These are phyloP conservation scores for Wilhelminamyces savonicus DNA, from an alignment of 805 yeast genomes.

Conservation along the genomic window DNA sequence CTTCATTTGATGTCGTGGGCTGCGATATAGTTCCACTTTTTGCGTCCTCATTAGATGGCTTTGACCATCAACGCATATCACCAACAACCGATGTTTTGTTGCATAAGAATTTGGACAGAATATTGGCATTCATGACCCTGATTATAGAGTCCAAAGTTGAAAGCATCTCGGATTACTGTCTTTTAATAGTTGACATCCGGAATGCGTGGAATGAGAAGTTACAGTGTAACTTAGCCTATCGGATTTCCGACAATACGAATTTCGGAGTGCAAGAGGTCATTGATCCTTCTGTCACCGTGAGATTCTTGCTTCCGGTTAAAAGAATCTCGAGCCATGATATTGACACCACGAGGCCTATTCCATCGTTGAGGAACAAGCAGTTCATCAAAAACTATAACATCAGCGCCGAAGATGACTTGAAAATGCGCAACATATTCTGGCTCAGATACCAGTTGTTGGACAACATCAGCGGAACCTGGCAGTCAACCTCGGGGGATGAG, in stretches of 20 bases:
- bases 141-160: constrained; percentile 13
- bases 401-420: constrained; percentile 49
- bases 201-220: constrained; percentile 70
- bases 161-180: constrained; percentile 47
- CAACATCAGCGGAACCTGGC: constrained; percentile 64
- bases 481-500: constrained; percentile 11
- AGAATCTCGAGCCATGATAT: constrained; percentile 41
- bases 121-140: constrained; percentile 20
- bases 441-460: constrained; percentile 59
- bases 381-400: constrained; percentile 53
- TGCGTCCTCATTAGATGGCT: constrained; percentile 18
- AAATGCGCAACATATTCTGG: constrained; percentile 73
- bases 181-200: constrained; percentile 67
- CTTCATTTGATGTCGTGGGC: constrained; percentile 68
- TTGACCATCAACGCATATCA: no score
- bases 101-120: constrained; percentile 16
- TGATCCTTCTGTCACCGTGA: constrained; percentile 24
- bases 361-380: constrained; percentile 66
- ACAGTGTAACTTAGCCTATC: constrained; percentile 17
- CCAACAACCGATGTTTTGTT: no score
- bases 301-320: constrained; percentile 68
- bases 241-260: constrained; percentile 14
- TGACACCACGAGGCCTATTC: constrained; percentile 49
- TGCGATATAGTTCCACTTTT: constrained; percentile 65
- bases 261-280: constrained; percentile 14